Base-by-base conservation (phyloP, 257 asterid genomes). In the Nicotiana tomentosiformis region DNA sequence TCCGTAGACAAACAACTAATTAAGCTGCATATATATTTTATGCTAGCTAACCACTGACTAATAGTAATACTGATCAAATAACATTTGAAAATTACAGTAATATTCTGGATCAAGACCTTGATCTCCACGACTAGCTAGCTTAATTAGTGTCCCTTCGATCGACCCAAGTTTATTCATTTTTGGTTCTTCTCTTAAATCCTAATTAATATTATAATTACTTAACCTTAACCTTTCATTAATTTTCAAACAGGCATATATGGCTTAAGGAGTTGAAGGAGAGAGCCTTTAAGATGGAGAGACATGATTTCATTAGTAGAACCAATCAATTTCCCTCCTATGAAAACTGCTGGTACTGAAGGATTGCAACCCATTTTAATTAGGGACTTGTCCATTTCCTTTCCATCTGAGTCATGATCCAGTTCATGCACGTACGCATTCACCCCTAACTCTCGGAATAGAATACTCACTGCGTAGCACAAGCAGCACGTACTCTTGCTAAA, bases 291-390 rank as follows among this genome's bases (percentile, higher is more conserved):
- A 86, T 91, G 97, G 82, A 89, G 96, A 2, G 97, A 91, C 96
- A 93, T 93, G 64, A 93, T 94, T 89, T 93, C 96, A 53, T 90
- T 90, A 84, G 96, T 93, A n/a, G 94, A 91, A 0, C 96, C 96
- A 18, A 93, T 83, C 11, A 93, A 88, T 84, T 88, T 81, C 4
- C 97, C 97, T 16, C 89, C 89, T 26, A 93, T 86, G 92, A 89
- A 93, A 4, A 93, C 90, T 0, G 94, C 93, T 0, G 97, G 97
- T 4, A 90, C 80, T 0, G 97, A 90, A 3, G 90, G 87, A 17
- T 72, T 77, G 87, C 92, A 86, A 1, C 93, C 93, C 92, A 90
- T 88, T 88, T 87, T 82, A 58, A 60, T 15, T 9, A 93, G 87
- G 0, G 92, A 91, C 81, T 84, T 85, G 90, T 91, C 96, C 49